These are phyloP conservation scores for Saccharomycopsis malanga DNA, from an alignment of 805 yeast species.

Conservation along the genomic window DNA sequence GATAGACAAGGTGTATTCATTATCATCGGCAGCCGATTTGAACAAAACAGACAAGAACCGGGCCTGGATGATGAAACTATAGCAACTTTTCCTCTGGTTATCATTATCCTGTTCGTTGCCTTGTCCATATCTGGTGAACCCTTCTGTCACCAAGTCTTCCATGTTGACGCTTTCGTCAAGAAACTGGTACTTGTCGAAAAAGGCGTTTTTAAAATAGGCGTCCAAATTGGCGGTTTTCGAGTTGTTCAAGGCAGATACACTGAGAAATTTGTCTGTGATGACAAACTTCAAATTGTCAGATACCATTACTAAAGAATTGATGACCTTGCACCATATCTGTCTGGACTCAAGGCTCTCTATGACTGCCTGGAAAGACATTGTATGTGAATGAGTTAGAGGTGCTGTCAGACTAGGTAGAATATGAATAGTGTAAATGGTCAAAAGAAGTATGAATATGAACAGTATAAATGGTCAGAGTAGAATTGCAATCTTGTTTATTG, in stretches of 20 bases:
- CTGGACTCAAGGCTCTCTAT: conserved; percentile 9
- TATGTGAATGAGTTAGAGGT: too few relatives aligned
- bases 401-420: too few relatives aligned
- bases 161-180: not conserved
- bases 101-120: not conserved
- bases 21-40: conserved; percentile 9
- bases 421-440: too few relatives aligned
- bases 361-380: conserved; percentile 18
- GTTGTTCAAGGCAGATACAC: conserved; percentile 16
- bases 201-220: conserved; percentile 2
- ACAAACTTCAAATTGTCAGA: conserved; percentile 14
- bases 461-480: too few relatives aligned
- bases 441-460: too few relatives aligned
- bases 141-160: conserved; percentile 4
- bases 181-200: conserved; percentile 13
- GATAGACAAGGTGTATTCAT: conserved; percentile 7
- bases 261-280: conserved; percentile 6
- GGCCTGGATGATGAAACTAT: conserved; percentile 16
- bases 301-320: conserved; percentile 9
- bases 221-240: conserved; percentile 15
- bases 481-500: too few relatives aligned
- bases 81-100: not conserved
- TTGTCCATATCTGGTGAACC: conserved; percentile 6
- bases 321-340: conserved; percentile 16
- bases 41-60: conserved; percentile 15